A percentile compares a stretch with the other conserved stretches of the same genome.
phyloP scores from a whole-genome alignment of 805 yeast genomes.

The Wickerhamiella alocasiicola region DNA sequence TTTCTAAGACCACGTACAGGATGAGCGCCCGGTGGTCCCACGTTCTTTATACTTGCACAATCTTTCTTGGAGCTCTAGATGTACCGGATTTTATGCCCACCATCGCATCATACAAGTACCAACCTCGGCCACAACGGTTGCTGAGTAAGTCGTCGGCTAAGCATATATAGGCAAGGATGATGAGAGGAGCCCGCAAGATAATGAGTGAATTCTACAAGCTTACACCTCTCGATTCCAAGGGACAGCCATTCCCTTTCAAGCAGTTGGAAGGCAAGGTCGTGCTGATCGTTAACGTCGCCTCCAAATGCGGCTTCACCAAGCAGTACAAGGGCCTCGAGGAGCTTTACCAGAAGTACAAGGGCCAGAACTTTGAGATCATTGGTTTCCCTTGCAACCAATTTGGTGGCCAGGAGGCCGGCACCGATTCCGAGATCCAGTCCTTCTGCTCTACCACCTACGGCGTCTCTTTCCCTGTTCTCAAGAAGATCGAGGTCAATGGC shows the following conservation, averaged over 20 bases:
- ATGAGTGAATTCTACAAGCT: constrained; percentile 58
- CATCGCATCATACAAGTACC: too few species aligned
- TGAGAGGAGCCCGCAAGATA: neutral
- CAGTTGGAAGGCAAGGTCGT: constrained; percentile 70
- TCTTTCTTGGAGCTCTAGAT: too few species aligned
- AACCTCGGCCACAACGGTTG: too few species aligned
- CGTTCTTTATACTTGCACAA: too few species aligned
- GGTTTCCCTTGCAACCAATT: constrained; percentile 93
- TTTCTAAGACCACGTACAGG: too few species aligned
- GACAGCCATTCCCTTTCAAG: constrained; percentile 45
- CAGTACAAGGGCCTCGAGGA: constrained; percentile 64
- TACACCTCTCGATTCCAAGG: constrained; percentile 48
- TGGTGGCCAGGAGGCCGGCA: constrained; percentile 65
- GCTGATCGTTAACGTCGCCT: constrained; percentile 75
- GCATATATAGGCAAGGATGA: neutral
- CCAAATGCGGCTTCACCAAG: constrained; percentile 68
- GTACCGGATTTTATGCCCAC: too few species aligned
- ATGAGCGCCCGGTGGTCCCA: too few species aligned
- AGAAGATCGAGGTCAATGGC: constrained; percentile 86
- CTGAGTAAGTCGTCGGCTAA: neutral
- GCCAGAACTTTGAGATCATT: constrained; percentile 50
- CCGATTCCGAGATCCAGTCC: constrained; percentile 52
- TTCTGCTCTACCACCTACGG: constrained; percentile 78
- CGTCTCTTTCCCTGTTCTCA: constrained; percentile 78
- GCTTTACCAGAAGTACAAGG: constrained; percentile 51